These are phyloP conservation scores for Cardamine chenopodiifolia DNA, from an alignment of 345 rosid species.

Conservation along the genomic window DNA sequence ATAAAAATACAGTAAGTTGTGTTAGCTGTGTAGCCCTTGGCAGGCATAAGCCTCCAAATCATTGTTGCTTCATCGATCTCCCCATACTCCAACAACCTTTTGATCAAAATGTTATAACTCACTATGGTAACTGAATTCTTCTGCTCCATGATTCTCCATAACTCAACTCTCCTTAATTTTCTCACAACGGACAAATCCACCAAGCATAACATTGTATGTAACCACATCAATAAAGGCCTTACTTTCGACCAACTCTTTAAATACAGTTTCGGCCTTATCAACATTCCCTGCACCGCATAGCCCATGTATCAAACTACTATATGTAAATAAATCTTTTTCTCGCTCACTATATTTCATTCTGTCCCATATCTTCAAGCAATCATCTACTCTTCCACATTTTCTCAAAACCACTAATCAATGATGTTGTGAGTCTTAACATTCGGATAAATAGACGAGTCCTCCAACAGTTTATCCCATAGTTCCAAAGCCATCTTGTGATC, in stretches of 20 bases:
- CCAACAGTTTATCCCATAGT: constrained; percentile 66
- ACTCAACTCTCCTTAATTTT: constrained; percentile 65
- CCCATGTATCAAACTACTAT: constrained; percentile 68
- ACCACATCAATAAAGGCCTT: constrained; percentile 62
- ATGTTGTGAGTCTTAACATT: constrained; percentile 78
- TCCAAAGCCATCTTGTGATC: constrained; percentile 57
- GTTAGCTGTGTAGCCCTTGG: constrained; percentile 51
- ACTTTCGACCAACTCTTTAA: constrained; percentile 61
- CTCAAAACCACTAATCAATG: constrained; percentile 87
- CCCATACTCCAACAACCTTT: constrained; percentile 66
- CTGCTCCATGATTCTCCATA: constrained; percentile 78
- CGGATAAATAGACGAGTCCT: constrained; percentile 59
- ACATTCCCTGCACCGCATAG: constrained; percentile 64
- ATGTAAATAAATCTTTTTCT: constrained; percentile 66
- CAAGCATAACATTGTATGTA: constrained; percentile 76
- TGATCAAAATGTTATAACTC: constrained; percentile 75
- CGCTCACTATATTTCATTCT: constrained; percentile 74
- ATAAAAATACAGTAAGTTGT: constrained; percentile 67
- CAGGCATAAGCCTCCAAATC: constrained; percentile 63
- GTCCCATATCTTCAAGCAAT: constrained; percentile 72
- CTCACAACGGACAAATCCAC: constrained; percentile 66
- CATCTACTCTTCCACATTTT: constrained; percentile 68
- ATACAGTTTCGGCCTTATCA: constrained; percentile 69
- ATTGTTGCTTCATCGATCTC: constrained; percentile 68
- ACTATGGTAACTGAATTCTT: constrained; percentile 56